Conservation (phyloP, 768 basidiomycete genomes). For the Arthromyces matolae region DNA sequence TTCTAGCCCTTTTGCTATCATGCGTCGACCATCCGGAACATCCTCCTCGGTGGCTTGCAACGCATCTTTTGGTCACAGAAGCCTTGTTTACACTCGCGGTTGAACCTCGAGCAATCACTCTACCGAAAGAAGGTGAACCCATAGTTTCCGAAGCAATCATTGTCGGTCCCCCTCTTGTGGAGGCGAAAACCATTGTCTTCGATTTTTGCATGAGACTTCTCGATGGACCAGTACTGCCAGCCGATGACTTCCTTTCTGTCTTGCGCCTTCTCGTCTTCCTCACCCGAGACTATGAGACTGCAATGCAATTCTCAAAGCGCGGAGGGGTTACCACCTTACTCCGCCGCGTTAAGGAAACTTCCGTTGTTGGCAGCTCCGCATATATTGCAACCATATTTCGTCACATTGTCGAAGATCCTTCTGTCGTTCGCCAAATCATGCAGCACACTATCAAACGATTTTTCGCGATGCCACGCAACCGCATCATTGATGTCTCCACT, state of each 20-base stretch:
- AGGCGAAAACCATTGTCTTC: constrained; percentile 66
- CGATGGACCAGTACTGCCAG: constrained; percentile 54
- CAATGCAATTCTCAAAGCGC: constrained; percentile 62
- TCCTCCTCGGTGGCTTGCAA: constrained; percentile 84
- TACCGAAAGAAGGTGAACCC: constrained; percentile 71
- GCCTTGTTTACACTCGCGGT: constrained; percentile 74
- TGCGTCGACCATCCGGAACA: constrained; percentile 48
- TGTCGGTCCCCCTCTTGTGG: constrained; percentile 57
- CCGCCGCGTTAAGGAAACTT: constrained; percentile 56
- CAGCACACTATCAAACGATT: constrained; percentile 78
- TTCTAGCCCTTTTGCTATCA: constrained; percentile 65
- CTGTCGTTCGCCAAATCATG: constrained; percentile 68
- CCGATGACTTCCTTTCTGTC: constrained; percentile 79
- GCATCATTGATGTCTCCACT: constrained; percentile 59
- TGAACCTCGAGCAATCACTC: constrained; percentile 57
- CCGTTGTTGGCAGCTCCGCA: constrained; percentile 69
- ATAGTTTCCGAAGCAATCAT: constrained; percentile 47
- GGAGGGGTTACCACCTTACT: constrained; percentile 66
- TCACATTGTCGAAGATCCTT: constrained; percentile 80
- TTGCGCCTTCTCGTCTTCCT: constrained; percentile 82
- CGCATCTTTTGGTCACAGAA: constrained; percentile 83
- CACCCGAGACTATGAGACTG: constrained; percentile 66
- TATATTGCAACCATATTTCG: constrained; percentile 88
- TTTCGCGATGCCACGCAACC: constrained; percentile 69
- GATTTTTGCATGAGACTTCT: constrained; percentile 76